These are phyloP conservation scores for Rheum nobile DNA, from an alignment of 148 eudicot genomes.

Conservation along the genomic window DNA sequence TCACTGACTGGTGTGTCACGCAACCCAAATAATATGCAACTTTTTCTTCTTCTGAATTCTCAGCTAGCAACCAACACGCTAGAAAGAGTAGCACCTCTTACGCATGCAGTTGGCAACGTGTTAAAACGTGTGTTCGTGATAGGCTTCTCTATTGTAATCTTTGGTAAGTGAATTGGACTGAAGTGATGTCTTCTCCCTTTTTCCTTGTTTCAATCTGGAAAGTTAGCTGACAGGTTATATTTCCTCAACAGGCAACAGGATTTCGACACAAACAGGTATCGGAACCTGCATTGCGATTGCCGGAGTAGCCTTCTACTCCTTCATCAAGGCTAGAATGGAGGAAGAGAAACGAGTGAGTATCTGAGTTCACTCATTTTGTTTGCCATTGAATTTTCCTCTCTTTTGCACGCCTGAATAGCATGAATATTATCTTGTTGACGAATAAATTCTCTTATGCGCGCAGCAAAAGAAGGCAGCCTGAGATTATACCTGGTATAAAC, in stretches of 20 bases:
- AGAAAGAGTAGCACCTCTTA: slow-evolving; percentile 98
- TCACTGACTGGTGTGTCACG: no score
- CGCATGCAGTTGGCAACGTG: slow-evolving; percentile 96
- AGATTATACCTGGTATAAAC: slow-evolving; percentile 29
- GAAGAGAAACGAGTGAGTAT: slow-evolving; percentile 86
- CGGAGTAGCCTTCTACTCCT: slow-evolving; percentile 84
- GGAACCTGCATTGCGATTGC: slow-evolving; percentile 92
- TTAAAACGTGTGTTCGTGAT: slow-evolving; percentile 98
- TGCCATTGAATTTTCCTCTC: no score
- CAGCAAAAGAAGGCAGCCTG: slow-evolving; percentile 27
- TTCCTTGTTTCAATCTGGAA: neutral
- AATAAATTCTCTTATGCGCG: slow-evolving; percentile 29
- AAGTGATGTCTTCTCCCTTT: neutral
- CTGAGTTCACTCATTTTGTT: no score
- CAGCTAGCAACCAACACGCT: slow-evolving; percentile 96
- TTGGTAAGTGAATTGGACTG: slow-evolving; percentile 35
- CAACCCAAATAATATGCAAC: neutral
- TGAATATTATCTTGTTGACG: neutral
- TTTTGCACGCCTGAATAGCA: no score
- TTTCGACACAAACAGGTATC: slow-evolving; percentile 86
- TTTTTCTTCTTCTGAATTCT: slow-evolving; percentile 10
- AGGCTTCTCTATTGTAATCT: slow-evolving; percentile 82
- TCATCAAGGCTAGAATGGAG: slow-evolving; percentile 93
- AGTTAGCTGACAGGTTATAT: neutral
- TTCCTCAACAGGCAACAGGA: slow-evolving; percentile 67